phyloP scores from a whole-genome alignment of 2,329 filamentous ascomycete species.

The Chaetomium olivaceum region DNA sequence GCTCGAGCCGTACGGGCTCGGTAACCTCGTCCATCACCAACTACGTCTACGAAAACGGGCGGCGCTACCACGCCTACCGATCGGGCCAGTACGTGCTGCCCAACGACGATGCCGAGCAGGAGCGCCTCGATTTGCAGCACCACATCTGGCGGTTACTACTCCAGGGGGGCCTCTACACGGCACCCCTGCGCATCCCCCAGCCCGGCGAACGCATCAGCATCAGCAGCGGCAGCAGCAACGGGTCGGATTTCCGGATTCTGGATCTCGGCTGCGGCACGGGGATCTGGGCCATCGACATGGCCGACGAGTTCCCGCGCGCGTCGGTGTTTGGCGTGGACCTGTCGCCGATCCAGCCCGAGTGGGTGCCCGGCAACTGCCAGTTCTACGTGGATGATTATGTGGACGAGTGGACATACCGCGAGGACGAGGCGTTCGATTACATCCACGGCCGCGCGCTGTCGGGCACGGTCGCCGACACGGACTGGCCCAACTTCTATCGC shows the following conservation, averaged over 20 bases:
- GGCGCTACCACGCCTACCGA: constrained; percentile 50
- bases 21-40: constrained; percentile 47
- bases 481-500: constrained; percentile 27
- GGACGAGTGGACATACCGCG: constrained; percentile 46
- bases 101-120: constrained; percentile 56
- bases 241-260: constrained; percentile 45
- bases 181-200: constrained; percentile 37
- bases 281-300: constrained; percentile 63
- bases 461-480: constrained; percentile 17
- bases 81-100: constrained; percentile 48
- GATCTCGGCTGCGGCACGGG: constrained; percentile 64
- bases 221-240: not conserved
- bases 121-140: constrained; percentile 57
- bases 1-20: constrained; percentile 39
- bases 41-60: constrained; percentile 49
- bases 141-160: constrained; percentile 52
- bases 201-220: constrained; percentile 5
- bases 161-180: constrained; percentile 46
- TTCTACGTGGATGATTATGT: constrained; percentile 63
- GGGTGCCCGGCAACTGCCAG: constrained; percentile 58
- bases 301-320: constrained; percentile 45
- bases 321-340: constrained; percentile 54
- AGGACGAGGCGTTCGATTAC: constrained; percentile 53
- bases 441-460: constrained; percentile 51
- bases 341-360: constrained; percentile 58